Evolutionary conservation across 148 eudicot genomes (phyloP).

Genomic region (Diospyros lotus): DNA sequence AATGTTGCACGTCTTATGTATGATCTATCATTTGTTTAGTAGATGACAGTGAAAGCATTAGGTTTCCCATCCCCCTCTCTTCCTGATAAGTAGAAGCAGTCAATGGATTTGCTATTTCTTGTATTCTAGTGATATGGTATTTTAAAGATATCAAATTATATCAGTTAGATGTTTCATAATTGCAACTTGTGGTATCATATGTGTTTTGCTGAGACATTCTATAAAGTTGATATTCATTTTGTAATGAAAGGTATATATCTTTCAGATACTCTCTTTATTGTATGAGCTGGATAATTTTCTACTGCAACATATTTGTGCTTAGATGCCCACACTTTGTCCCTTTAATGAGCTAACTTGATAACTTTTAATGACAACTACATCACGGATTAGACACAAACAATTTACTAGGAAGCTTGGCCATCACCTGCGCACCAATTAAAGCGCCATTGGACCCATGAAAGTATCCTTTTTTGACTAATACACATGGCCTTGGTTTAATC

Average conservation of each 20-base stretch:
- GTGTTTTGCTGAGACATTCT: background rate
- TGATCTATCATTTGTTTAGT: conserved; percentile 6
- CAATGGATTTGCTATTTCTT: background rate
- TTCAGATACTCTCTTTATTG: background rate
- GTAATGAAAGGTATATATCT: background rate
- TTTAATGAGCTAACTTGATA: background rate
- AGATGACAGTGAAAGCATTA: background rate
- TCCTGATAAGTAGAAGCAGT: too few species aligned
- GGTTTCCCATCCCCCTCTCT: too few species aligned
- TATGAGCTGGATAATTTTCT: background rate
- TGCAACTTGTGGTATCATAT: background rate
- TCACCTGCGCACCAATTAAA: too few species aligned
- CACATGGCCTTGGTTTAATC: too few species aligned
- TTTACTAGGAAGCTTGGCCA: too few species aligned
- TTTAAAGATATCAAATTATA: background rate
- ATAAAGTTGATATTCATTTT: too few species aligned
- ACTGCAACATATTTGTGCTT: background rate
- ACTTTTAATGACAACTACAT: background rate
- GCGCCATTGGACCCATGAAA: too few species aligned
- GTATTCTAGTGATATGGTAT: background rate
- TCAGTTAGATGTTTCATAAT: background rate
- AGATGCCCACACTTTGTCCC: background rate
- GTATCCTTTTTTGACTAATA: too few species aligned
- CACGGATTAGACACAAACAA: too few species aligned
- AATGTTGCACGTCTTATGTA: background rate